These are phyloP conservation scores for Beauveria australis DNA, from an alignment of 2,329 filamentous ascomycete species.

Conservation along the genomic window DNA sequence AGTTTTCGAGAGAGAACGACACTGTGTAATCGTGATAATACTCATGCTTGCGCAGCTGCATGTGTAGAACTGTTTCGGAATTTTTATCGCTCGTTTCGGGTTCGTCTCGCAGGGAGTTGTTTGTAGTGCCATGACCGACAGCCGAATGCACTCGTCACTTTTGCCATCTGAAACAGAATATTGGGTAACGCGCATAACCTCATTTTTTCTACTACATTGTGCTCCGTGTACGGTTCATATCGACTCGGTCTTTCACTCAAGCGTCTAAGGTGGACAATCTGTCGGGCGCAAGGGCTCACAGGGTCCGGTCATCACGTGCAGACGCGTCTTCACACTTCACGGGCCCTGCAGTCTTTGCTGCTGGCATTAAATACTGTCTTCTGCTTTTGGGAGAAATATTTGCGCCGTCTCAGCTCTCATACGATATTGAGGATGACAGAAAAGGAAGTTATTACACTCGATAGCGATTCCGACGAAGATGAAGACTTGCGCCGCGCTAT, in stretches of 20 bases:
- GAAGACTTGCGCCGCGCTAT: constrained; percentile 54
- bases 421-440: constrained; percentile 15
- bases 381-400: neutral
- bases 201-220: neutral
- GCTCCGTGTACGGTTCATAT: neutral
- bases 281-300: neutral
- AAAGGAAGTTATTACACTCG: constrained; percentile 20
- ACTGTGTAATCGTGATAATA: too few species aligned
- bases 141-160: neutral
- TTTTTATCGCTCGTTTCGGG: neutral
- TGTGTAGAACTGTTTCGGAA: too few species aligned
- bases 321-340: neutral
- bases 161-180: neutral
- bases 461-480: constrained; percentile 40
- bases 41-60: too few species aligned
- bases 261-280: neutral
- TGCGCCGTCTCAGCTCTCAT: neutral
- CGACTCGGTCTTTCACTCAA: neutral
- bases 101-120: neutral
- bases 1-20: too few species aligned
- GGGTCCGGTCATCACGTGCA: neutral
- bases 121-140: neutral
- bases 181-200: neutral
- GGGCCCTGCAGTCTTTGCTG: neutral
- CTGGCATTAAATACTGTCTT: neutral